Evolutionary conservation across 2,329 filamentous ascomycete species (phyloP).

Genomic region (Diaporthe nobilis): DNA sequence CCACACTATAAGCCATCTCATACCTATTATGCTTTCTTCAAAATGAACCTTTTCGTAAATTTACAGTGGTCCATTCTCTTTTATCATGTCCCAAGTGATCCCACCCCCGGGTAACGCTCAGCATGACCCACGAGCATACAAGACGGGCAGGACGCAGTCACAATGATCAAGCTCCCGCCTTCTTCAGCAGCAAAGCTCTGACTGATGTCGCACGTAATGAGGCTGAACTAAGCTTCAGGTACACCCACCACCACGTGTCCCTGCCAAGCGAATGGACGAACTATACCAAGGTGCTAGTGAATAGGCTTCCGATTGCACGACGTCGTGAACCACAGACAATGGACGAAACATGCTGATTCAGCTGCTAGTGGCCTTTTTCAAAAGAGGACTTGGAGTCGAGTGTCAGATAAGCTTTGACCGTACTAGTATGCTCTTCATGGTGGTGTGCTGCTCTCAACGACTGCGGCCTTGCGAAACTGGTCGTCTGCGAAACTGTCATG

Average conservation of each 20-base stretch:
- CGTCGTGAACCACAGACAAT: background rate
- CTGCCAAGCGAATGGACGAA: background rate
- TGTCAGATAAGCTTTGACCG: background rate
- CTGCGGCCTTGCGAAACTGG: background rate
- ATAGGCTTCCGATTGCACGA: background rate
- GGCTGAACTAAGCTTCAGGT: conserved; percentile 8
- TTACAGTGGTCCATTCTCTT: too few species aligned
- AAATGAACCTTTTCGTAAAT: too few species aligned
- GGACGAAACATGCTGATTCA: background rate
- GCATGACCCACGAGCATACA: background rate
- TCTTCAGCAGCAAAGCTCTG: background rate
- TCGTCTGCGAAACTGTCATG: background rate
- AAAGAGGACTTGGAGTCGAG: background rate
- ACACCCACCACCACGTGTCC: background rate
- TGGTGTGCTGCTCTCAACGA: background rate
- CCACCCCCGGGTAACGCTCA: too few species aligned
- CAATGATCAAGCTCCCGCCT: too few species aligned
- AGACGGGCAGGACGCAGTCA: background rate
- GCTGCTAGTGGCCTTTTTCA: background rate
- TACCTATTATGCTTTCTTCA: too few species aligned
- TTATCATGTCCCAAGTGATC: too few species aligned
- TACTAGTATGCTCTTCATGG: background rate
- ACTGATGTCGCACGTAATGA: background rate
- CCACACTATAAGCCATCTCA: too few species aligned
- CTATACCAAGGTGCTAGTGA: background rate